Base-by-base conservation (phyloP, 2,329 filamentous ascomycete genomes). In the Tolypocladium pustulatum region DNA sequence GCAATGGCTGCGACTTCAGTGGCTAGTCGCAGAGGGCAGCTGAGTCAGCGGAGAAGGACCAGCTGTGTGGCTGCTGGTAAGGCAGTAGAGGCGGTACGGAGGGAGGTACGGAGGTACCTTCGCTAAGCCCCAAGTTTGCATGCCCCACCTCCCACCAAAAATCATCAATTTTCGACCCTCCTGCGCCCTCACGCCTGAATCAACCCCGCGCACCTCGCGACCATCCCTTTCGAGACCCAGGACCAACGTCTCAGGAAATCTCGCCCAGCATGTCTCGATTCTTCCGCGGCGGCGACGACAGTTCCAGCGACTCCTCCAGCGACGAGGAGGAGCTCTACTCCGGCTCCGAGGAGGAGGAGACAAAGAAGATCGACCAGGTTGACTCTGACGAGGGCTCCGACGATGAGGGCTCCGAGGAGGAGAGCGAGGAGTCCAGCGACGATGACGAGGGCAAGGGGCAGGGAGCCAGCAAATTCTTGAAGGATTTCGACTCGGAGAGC, bases 241-340 rank as follows among this genome's bases (percentile, higher is more conserved):
- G 55, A 59, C 55, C 56, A 59, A 36, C 36, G 54, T 59, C 60
- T 57, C 61, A 37, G 53, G 36, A 63, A 60, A 63, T 66, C 57
- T 65, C 63, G 65, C 69, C 74, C 78, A 89, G 72, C 63, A 94
- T 93, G 89, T 97, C 94, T 83, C 89, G 91, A 80, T 99, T 97
- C 79, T 97, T 97, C 83, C 89, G 91, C 64, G 89, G 89, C 75
- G 89, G 88, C 71, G 81, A 83, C 80, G 92, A 96, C 78, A 97
- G 92, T 85, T 96, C 93, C 71, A 90, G 86, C 81, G 92, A 97
- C 78, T 92, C 85, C 80, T 91, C 90, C 82, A 96, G 91, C 70
- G 93, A 97, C 68, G 93, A 97, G 81, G 92, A 97, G 80, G 88
- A 92, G 77, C 87, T 96, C 77, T 95, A 95, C 85, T 85, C 83